These are phyloP conservation scores for Taiwanofungus camphoratus DNA, from an alignment of 1,284 basidiomycete genomes.

Conservation along the genomic window DNA sequence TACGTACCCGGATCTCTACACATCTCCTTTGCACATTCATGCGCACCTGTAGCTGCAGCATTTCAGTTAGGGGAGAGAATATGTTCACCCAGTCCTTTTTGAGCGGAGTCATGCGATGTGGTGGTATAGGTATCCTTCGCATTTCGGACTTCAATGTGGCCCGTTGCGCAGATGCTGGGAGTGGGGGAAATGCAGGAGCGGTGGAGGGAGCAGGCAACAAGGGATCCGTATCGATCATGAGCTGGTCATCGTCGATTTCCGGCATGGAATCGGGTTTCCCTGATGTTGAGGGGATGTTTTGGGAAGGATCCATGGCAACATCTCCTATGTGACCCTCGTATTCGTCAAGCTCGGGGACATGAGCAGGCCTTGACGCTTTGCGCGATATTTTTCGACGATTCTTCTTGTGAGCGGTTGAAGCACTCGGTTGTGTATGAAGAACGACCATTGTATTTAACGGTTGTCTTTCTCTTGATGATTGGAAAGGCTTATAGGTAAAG, in stretches of 20 bases:
- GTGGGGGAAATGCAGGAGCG: slow-evolving; percentile 61
- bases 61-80: slow-evolving; percentile 94
- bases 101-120: slow-evolving; percentile 94
- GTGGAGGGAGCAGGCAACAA: slow-evolving; percentile 34
- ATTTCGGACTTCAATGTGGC: slow-evolving; percentile 70
- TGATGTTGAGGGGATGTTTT: neutral
- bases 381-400: slow-evolving; percentile 50
- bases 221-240: slow-evolving; percentile 56
- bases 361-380: slow-evolving; percentile 25
- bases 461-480: no score
- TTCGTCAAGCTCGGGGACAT: slow-evolving; percentile 28
- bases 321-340: slow-evolving; percentile 33
- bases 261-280: slow-evolving; percentile 1
- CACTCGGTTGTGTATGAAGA: slow-evolving; percentile 34
- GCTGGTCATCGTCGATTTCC: slow-evolving; percentile 45
- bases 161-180: slow-evolving; percentile 52
- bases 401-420: slow-evolving; percentile 37
- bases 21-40: slow-evolving; percentile 90
- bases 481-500: no score
- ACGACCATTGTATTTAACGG: slow-evolving; percentile 56
- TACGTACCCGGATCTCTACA: slow-evolving; percentile 84
- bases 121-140: slow-evolving; percentile 84
- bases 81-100: slow-evolving; percentile 98
- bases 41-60: slow-evolving; percentile 89
- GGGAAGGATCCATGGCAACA: slow-evolving; percentile 4